Base-by-base conservation (phyloP, 75 land plant species). In the Cupressus sempervirens region DNA sequence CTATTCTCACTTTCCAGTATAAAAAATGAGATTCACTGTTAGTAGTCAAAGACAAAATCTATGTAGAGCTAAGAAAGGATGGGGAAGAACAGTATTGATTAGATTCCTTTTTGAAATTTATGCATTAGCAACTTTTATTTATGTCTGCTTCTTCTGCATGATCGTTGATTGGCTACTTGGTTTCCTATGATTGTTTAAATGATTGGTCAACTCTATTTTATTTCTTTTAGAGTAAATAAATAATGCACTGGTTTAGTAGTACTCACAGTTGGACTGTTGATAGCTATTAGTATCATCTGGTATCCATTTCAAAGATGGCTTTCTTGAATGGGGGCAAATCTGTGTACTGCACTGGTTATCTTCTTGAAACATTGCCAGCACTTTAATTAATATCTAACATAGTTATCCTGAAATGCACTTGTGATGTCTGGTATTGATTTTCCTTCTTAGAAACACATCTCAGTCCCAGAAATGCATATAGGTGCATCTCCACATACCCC, bases 341-440 rank as follows among this genome's bases (percentile, higher is more conserved):
- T 48, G 14, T 35, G 53, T 83, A 32, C 54, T 52, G n/a, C 53
- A 83, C 62, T 83, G 84, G 84, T 48, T 34, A 48, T 34, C 36
- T 48, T 20, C 67, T 29, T 32, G 20, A 58, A 53, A 35, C 29
- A 23, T 34, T 43, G 54, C 4, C 9, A 9, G 53, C 29, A 3
- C 18, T 43, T 32, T 40, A 56, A 40, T 83, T 35, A 14, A 35
- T 52, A 9, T 72, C 26, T 23, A 26, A 5, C 67, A 23, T 62
- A 62, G 67, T 62, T 26, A 62, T 7, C 26, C n/a, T 23, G n/a
- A 62, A 20, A 20, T 62, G 9, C n/a, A 23, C 29, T 23, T 6
- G 0, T 50, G 67, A 62, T 26, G 26, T 26, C n/a, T 62, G 67
- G 26, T 62, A 62, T 7, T 6, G 23, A 0, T 62, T 23, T 23